These are phyloP conservation scores for Spathaspora girioi DNA, from an alignment of 805 yeast genomes.

Conservation along the genomic window DNA sequence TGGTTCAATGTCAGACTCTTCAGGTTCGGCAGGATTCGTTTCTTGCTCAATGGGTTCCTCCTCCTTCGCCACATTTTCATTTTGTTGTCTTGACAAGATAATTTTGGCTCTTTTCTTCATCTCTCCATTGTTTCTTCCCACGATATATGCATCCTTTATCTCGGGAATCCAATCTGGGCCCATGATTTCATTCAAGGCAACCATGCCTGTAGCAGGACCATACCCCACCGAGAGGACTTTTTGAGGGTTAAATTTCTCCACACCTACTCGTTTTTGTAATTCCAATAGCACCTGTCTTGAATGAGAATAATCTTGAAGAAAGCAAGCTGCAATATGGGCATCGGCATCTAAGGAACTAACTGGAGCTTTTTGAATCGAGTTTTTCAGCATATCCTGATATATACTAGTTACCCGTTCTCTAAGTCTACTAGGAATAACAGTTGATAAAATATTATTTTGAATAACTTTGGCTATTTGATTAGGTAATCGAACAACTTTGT, in stretches of 20 bases:
- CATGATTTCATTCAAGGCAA: conserved; percentile 82
- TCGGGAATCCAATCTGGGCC: conserved; percentile 56
- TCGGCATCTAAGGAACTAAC: conserved; percentile 55
- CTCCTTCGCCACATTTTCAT: conserved; percentile 32
- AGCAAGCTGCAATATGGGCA: conserved; percentile 74
- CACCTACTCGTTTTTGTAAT: conserved; percentile 51
- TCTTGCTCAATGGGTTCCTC: conserved; percentile 8
- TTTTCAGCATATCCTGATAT: conserved; percentile 48
- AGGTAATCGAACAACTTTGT: conserved; percentile 55
- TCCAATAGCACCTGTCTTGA: conserved; percentile 64
- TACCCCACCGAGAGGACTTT: conserved; percentile 74
- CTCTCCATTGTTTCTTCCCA: conserved; percentile 52
- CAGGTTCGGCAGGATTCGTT: conserved; percentile 7
- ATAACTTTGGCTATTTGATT: conserved; percentile 53
- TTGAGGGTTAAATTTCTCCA: conserved; percentile 54
- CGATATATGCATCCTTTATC: conserved; percentile 66
- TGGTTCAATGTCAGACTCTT: background rate
- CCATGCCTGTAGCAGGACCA: conserved; percentile 91
- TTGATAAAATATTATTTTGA: conserved; percentile 56
- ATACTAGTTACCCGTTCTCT: conserved; percentile 59
- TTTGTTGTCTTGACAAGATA: conserved; percentile 64
- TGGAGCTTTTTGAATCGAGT: conserved; percentile 51
- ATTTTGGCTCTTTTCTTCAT: conserved; percentile 83
- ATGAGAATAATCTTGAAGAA: conserved; percentile 78
- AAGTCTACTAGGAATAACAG: conserved; percentile 60